These are phyloP conservation scores for Albophoma yamanashiensis DNA, from an alignment of 2,329 filamentous ascomycete genomes.

Conservation along the genomic window DNA sequence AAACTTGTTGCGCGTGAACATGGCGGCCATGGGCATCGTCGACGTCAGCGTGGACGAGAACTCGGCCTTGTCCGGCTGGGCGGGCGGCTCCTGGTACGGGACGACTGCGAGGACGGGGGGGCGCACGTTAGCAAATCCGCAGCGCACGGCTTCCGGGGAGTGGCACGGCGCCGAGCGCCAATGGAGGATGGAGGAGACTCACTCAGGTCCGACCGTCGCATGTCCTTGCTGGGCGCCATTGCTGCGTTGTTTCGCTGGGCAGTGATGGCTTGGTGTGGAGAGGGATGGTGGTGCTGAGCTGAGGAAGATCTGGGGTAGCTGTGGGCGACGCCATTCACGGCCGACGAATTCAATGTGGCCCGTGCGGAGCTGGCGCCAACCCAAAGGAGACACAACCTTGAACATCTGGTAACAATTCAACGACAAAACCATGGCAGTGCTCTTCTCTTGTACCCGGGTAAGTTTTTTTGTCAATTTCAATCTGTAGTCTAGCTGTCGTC, in stretches of 20 bases:
- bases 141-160: background rate
- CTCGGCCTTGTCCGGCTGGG: conserved; percentile 54
- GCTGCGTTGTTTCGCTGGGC: background rate
- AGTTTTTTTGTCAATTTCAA: too few relatives aligned
- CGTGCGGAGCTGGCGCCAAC: background rate
- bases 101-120: conserved; percentile 54
- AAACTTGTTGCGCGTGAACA: conserved; percentile 86
- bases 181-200: conserved; percentile 7
- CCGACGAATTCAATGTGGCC: background rate
- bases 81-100: conserved; percentile 69
- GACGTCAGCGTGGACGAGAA: conserved; percentile 61
- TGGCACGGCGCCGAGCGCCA: background rate
- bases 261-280: background rate
- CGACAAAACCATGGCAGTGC: background rate
- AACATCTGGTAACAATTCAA: background rate
- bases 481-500: too few relatives aligned
- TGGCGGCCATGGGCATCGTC: conserved; percentile 90
- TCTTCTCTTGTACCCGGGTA: background rate
- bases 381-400: background rate
- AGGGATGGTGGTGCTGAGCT: background rate
- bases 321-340: background rate
- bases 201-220: conserved; percentile 34
- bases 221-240: conserved; percentile 33
- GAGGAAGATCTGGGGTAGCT: background rate
- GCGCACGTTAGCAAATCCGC: background rate